These are phyloP conservation scores for Entomortierella parvispora DNA, from an alignment of 192 early-diverging fungal species.

Conservation along the genomic window DNA sequence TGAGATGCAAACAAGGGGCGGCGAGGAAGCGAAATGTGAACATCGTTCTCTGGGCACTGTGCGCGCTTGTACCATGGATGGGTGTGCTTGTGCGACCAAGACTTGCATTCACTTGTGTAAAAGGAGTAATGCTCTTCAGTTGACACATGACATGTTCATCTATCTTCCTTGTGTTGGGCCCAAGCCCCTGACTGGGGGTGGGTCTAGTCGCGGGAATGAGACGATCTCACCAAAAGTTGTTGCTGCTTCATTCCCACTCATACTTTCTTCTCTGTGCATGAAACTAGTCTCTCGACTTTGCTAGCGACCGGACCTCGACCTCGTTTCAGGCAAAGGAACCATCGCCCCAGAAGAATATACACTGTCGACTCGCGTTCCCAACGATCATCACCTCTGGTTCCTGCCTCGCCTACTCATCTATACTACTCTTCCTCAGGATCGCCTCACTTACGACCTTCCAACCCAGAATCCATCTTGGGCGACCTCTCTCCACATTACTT, in stretches of 20 bases:
- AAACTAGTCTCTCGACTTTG: conserved; percentile 39
- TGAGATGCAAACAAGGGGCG: no score
- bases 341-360: conserved; percentile 48
- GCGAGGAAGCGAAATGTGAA: no score
- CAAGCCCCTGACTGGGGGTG: no score
- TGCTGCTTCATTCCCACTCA: neutral
- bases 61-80: no score
- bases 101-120: no score
- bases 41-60: no score
- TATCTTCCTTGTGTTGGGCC: no score
- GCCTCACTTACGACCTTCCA: conserved; percentile 39
- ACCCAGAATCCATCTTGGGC: conserved; percentile 42
- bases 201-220: no score
- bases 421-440: conserved; percentile 38
- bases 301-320: conserved; percentile 41
- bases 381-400: conserved; percentile 42
- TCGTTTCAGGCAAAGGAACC: conserved; percentile 28
- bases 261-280: neutral
- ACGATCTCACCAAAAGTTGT: no score
- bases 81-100: no score
- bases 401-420: conserved; percentile 44
- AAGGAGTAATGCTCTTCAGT: no score
- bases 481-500: conserved; percentile 48
- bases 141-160: no score
- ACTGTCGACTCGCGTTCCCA: conserved; percentile 42